Percentiles rank a stretch among this genome's conserved stretches.
These are phyloP conservation scores for Biscutella laevigata DNA, from an alignment of 441 rosid genomes.

Conservation along the genomic window DNA sequence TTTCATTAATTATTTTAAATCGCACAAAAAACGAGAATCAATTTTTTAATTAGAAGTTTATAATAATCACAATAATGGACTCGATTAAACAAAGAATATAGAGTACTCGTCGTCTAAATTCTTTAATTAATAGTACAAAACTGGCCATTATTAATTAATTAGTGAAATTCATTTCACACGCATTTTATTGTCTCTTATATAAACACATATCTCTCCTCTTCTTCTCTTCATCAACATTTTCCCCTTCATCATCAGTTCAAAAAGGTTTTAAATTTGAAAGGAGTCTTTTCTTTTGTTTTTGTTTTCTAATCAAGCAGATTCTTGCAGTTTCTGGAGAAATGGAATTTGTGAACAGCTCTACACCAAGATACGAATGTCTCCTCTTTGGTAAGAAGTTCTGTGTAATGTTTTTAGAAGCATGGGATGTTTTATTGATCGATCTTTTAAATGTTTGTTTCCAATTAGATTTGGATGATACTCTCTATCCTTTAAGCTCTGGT, in stretches of 20 bases:
- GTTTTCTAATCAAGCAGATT: neutral
- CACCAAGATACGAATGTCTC: slow-evolving; percentile 59
- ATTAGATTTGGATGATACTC: slow-evolving; percentile 87
- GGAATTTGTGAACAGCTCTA: slow-evolving; percentile 35
- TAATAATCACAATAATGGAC: neutral
- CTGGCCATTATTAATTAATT: too few species aligned
- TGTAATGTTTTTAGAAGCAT: neutral
- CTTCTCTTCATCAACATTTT: slow-evolving; percentile 5
- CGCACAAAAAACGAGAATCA: neutral
- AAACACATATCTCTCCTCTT: slow-evolving; percentile 12
- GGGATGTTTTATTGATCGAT: neutral
- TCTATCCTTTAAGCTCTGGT: slow-evolving; percentile 68
- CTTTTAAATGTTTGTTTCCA: neutral
- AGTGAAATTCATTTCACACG: too few species aligned
- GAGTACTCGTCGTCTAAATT: neutral
- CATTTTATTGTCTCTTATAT: slow-evolving; percentile 20
- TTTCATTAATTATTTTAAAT: neutral
- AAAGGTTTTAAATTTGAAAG: neutral
- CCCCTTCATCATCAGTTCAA: neutral
- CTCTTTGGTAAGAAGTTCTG: slow-evolving; percentile 55
- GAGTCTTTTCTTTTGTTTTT: neutral
- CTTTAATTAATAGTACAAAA: neutral
- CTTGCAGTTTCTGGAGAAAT: slow-evolving; percentile 23
- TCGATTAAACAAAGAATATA: slow-evolving; percentile 1
- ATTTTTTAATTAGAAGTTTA: neutral